A percentile compares a stretch with the other conserved stretches of the same genome.
phyloP scores from a whole-genome alignment of 108 stramenopile genomes.

The Nitzschia palea region DNA sequence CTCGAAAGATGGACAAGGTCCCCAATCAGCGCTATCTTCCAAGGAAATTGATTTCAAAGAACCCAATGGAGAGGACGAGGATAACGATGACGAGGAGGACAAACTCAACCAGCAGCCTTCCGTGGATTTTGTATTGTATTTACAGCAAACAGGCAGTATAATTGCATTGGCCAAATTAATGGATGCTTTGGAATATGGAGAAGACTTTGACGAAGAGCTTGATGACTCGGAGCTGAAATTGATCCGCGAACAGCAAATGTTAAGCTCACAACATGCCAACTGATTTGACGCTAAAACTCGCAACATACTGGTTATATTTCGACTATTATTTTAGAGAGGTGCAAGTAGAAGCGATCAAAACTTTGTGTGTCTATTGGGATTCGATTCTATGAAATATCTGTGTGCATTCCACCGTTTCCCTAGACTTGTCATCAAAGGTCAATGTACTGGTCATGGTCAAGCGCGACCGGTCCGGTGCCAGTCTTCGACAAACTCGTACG shows the following conservation, averaged over 20 bases:
- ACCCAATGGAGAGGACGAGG: constrained; percentile 42
- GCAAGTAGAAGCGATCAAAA: too few species aligned
- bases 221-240: constrained; percentile 40
- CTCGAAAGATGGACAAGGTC: constrained; percentile 24
- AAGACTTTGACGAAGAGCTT: constrained; percentile 54
- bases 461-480: constrained; percentile 31
- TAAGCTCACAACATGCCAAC: constrained; percentile 26
- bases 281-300: too few species aligned
- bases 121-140: constrained; percentile 80
- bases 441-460: constrained; percentile 28
- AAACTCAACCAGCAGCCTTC: constrained; percentile 56
- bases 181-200: constrained; percentile 79
- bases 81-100: constrained; percentile 50
- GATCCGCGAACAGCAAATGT: constrained; percentile 42
- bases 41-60: constrained; percentile 9
- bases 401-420: constrained; percentile 22
- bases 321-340: too few species aligned
- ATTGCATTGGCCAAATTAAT: constrained; percentile 85
- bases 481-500: constrained; percentile 29
- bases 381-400: constrained; percentile 41
- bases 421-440: constrained; percentile 29
- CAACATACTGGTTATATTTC: too few species aligned
- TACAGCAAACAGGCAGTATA: constrained; percentile 83
- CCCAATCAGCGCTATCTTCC: constrained; percentile 19
- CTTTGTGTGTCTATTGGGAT: not conserved